Base-by-base conservation (phyloP, 495 filamentous ascomycete species). In the Aspergillus conjunctus region DNA sequence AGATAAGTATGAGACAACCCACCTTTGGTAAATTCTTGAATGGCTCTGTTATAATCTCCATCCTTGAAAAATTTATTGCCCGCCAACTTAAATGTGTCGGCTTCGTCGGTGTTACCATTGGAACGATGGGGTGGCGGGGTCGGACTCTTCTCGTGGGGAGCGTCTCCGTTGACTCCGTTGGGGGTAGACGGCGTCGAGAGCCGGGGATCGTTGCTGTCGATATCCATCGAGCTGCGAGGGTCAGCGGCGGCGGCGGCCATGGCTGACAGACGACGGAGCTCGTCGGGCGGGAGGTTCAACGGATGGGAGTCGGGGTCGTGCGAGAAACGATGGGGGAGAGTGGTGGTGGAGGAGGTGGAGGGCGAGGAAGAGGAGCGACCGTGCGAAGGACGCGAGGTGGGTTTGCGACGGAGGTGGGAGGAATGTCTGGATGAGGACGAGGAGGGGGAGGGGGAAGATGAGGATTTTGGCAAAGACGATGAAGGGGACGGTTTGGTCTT, bases 31-130 rank as follows among this genome's bases (percentile, higher is more conserved):
- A 98, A 98, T 70, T 96, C 91, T 62, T 90, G 84, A 68, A 97
- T 90, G 20, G 95, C 93, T 64, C 87, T 86, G 41, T 78, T 75
- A 70, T 92, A 98, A 64, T 97, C 88, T 66, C 87, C 88, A 58
- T 90, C 87, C 79, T 97, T 97, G 81, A 96, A 98, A 68, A 89
- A 93, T 67, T 93, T 95, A 78, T 98, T 98, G 32, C 94, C 94
- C 26, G 89, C 85, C 65, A 91, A 83, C 78, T 98, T 98, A 83
- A 87, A 95, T 18, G 83, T 83, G 71, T 98, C 94, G 6, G 92
- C 91, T 66, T 96, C 89, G 45, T 89, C 74, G 33, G 78, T 67
- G 73, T 79, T 51, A 77, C 88, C 72, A 79, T 85, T 67, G 79
- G 83, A 68, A 32, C 81, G 79, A 73, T 96, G 92, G 33, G 91